A percentile compares a stretch with the other conserved stretches of the same genome.
Conservation (phyloP, 352 stramenopile species). For the Plasmopara halstedii region DNA sequence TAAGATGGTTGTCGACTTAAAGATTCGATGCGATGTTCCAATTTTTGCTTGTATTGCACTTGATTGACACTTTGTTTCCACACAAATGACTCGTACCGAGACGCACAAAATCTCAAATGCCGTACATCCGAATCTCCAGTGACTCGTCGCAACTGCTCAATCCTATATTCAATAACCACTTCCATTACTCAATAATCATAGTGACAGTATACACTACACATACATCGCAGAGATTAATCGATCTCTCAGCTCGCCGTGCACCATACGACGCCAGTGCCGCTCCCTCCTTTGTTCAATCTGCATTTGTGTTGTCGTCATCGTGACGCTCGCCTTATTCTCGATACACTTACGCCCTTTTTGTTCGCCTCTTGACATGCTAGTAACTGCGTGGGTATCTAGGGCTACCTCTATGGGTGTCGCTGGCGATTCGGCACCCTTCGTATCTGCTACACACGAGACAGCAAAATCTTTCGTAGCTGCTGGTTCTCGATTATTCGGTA, state of each 20-base stretch:
- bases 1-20: conserved; percentile 45
- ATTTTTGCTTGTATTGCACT: conserved; percentile 61
- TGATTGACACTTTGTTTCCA: conserved; percentile 63
- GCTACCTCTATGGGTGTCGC: conserved; percentile 24
- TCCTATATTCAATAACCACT: conserved; percentile 17
- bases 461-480: neutral
- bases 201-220: conserved; percentile 7
- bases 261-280: conserved; percentile 26
- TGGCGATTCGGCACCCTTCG: conserved; percentile 17
- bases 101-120: conserved; percentile 53
- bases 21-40: conserved; percentile 59
- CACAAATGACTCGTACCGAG: conserved; percentile 61
- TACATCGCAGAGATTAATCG: conserved; percentile 30
- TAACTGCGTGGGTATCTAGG: conserved; percentile 1
- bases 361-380: neutral
- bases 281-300: conserved; percentile 29
- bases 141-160: conserved; percentile 55
- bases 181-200: neutral
- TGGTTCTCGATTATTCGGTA: neutral
- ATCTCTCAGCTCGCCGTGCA: conserved; percentile 28
- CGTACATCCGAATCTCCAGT: conserved; percentile 40
- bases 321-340: conserved; percentile 5
- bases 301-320: conserved; percentile 18
- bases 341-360: conserved; percentile 5
- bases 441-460: conserved; percentile 7